Conservation (phyloP, 352 stramenopile genomes). For the Pythium chondricola region DNA sequence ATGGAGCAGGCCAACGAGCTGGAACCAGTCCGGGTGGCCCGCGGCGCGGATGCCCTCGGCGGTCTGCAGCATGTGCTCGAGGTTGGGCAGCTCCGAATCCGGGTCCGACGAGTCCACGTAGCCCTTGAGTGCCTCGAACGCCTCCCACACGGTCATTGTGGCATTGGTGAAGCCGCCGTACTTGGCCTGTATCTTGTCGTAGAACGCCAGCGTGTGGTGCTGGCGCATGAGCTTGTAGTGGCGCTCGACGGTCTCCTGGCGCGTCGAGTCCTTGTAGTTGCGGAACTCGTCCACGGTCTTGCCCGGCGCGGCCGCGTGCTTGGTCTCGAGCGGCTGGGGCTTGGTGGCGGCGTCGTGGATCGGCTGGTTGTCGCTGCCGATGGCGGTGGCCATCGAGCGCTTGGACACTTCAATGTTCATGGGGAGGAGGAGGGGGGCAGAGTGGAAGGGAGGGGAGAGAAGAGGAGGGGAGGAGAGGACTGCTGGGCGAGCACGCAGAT, state of each 20-base stretch:
- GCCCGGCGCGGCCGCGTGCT: conserved; percentile 29
- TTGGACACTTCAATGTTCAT: conserved; percentile 24
- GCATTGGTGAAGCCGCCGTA: conserved; percentile 66
- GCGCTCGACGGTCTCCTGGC: conserved; percentile 58
- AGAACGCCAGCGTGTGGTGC: conserved; percentile 65
- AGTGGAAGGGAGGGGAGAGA: no score
- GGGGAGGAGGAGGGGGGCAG: background rate
- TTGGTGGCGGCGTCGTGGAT: background rate
- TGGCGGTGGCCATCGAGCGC: conserved; percentile 3
- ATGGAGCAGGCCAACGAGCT: conserved; percentile 89
- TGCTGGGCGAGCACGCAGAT: no score
- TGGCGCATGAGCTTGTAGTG: conserved; percentile 78
- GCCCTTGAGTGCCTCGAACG: conserved; percentile 82
- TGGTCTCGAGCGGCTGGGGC: conserved; percentile 20
- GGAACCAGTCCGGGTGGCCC: conserved; percentile 89
- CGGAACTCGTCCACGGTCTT: conserved; percentile 72
- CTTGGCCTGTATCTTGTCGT: conserved; percentile 65
- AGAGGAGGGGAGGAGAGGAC: no score
- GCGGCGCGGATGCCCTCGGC: conserved; percentile 88
- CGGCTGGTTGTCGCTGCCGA: conserved; percentile 1
- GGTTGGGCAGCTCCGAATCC: conserved; percentile 86
- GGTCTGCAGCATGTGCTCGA: conserved; percentile 92
- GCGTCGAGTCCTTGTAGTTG: conserved; percentile 70
- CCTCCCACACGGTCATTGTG: conserved; percentile 90
- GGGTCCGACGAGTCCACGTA: conserved; percentile 93